These are phyloP conservation scores for Malus hybrid DNA, from an alignment of 331 rosid genomes.

Conservation along the genomic window DNA sequence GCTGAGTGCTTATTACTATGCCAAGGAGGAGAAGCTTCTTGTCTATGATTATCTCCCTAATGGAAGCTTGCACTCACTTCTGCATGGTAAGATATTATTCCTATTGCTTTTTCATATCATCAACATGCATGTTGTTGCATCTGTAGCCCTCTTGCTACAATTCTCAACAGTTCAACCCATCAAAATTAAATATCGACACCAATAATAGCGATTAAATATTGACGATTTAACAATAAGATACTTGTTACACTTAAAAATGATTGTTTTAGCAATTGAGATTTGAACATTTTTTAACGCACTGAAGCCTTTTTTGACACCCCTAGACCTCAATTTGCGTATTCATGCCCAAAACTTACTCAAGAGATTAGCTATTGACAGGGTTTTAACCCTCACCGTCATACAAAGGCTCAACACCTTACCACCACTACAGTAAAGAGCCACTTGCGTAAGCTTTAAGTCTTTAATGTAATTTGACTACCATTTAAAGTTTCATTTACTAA, in stretches of 20 bases:
- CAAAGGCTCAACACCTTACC: no score
- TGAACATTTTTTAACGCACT: no score
- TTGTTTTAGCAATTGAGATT: background rate
- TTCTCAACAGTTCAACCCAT: background rate
- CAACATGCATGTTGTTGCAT: background rate
- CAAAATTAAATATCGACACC: background rate
- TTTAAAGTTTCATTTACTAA: no score
- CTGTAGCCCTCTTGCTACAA: background rate
- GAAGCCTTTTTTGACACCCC: no score
- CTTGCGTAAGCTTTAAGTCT: no score
- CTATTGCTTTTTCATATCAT: background rate
- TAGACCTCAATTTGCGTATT: no score
- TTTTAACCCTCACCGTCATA: no score
- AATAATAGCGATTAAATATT: background rate
- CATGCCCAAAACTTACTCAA: no score
- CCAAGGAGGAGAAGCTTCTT: conserved; percentile 46
- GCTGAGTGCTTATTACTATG: conserved; percentile 42
- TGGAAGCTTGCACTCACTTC: conserved; percentile 87
- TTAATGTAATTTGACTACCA: no score
- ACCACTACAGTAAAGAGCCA: no score
- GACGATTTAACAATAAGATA: background rate
- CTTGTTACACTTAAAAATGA: background rate
- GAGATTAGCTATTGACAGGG: no score
- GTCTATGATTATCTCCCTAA: conserved; percentile 43
- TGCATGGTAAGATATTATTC: conserved; percentile 50